Evolutionary conservation across 805 yeast species (phyloP).

Genomic region (Danielia reshetovae): DNA sequence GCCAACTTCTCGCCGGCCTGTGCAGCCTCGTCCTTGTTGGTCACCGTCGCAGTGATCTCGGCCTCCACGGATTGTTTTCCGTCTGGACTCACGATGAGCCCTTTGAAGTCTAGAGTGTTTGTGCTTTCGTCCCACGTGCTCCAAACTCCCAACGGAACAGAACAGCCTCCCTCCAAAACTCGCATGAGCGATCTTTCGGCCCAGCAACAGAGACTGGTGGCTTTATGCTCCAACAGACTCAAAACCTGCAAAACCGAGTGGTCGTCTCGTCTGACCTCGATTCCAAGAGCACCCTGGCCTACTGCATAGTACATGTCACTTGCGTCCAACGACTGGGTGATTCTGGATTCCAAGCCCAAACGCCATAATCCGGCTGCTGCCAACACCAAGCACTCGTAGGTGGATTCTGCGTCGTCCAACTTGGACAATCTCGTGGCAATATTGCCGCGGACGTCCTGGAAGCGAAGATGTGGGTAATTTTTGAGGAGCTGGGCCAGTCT

Average conservation of each 20-base stretch:
- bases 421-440: conserved; percentile 75
- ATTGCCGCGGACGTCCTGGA: conserved; percentile 82
- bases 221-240: conserved; percentile 57
- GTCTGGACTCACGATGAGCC: conserved; percentile 79
- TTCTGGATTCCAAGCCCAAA: conserved; percentile 66
- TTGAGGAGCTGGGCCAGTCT: conserved; percentile 87
- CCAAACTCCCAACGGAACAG: conserved; percentile 93
- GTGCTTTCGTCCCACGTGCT: conserved; percentile 47
- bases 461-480: conserved; percentile 68
- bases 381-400: conserved; percentile 69
- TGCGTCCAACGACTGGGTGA: conserved; percentile 64
- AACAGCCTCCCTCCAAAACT: conserved; percentile 93
- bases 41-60: conserved; percentile 35
- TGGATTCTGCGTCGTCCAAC: conserved; percentile 66
- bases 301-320: conserved; percentile 93
- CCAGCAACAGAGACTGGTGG: conserved; percentile 68
- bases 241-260: conserved; percentile 54
- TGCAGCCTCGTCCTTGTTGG: conserved; percentile 57
- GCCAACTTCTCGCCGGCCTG: conserved; percentile 71
- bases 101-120: conserved; percentile 50
- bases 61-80: conserved; percentile 70
- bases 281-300: conserved; percentile 97
- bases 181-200: conserved; percentile 89
- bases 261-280: conserved; percentile 80
- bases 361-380: conserved; percentile 92